Evolutionary conservation across 2,329 filamentous ascomycete genomes (phyloP), one percentile per base, ranked within the genome.

Genomic region (Fusarium torulosum): DNA sequence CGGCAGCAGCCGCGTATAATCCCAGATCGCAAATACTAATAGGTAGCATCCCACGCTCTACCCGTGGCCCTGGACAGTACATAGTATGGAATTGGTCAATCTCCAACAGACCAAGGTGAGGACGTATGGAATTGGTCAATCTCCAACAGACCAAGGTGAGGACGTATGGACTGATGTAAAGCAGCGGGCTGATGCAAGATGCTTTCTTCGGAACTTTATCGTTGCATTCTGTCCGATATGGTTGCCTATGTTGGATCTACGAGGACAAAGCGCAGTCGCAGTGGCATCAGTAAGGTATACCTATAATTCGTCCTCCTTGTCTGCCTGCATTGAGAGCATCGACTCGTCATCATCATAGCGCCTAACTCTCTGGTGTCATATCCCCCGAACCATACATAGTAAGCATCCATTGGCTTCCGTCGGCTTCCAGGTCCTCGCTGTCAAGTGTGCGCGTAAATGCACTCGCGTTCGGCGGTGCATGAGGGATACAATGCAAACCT

Each of bases 1-100:
- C 46, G 66, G 71, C 69, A 64, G 67, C 57, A 67, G 59, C 71
- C 63, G 71, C 63, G 58, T 67, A 47, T 45, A 57, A 71, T 73
- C 66, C 52, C 52, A 53, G 35, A n/a, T n/a, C 17, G 35, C n/a
- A n/a, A n/a, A 19, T n/a, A 37, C 35, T 8, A n/a, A 37, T 37
- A 37, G 3, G 35, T 37, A n/a, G 35, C 8, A 71, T 73, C 66
- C 52, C 54, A 51, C n/a, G 45, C 51, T 58, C n/a, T 33, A n/a
- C 35, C 17, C 45, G 33, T 49, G 63, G 45, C 27, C 33, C 25
- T 27, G 35, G 20, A 43, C 37, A 44, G 40, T 29, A 29, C 27
- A 29, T 29, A 29, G 25, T 29, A 46, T 29, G 44, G n/a, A 17
- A 35, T 23, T 21, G 17, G 25, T 27, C 21, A 31, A 42, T 20